Evolutionary conservation across 805 yeast genomes (phyloP).

Genomic region (Hermanozyma aechmeae): DNA sequence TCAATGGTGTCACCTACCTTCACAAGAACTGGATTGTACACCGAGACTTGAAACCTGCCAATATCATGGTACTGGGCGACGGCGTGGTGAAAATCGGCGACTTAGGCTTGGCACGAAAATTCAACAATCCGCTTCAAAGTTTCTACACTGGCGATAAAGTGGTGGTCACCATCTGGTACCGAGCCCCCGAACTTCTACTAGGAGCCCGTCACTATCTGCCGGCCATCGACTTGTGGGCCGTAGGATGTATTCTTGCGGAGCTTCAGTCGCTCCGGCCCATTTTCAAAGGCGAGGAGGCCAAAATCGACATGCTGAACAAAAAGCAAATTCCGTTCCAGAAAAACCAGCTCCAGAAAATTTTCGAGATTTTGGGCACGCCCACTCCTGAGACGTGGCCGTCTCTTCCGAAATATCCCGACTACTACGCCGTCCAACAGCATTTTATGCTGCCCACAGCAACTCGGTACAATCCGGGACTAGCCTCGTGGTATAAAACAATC

Average conservation of each 20-base stretch:
- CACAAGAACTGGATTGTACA: conserved; percentile 97
- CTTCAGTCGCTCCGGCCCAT: conserved; percentile 81
- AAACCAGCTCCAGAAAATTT: conserved; percentile 81
- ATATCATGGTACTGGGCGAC: conserved; percentile 84
- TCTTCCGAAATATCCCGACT: conserved; percentile 78
- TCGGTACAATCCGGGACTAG: conserved; percentile 55
- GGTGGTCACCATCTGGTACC: conserved; percentile 93
- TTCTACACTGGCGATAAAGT: conserved; percentile 89
- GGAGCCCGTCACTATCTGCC: conserved; percentile 92
- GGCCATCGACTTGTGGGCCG: conserved; percentile 91
- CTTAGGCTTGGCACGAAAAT: conserved; percentile 82
- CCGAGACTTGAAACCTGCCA: conserved; percentile 94
- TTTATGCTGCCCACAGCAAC: conserved; percentile 34
- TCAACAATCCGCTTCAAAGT: conserved; percentile 79
- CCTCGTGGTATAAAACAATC: conserved; percentile 78
- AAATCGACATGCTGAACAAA: conserved; percentile 71
- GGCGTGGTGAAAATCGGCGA: conserved; percentile 97
- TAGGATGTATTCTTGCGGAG: conserved; percentile 92
- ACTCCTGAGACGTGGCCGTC: conserved; percentile 70
- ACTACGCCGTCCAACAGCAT: conserved; percentile 38
- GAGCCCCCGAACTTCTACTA: conserved; percentile 86
- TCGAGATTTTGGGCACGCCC: conserved; percentile 93
- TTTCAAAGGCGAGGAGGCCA: conserved; percentile 96
- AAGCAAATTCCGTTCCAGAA: conserved; percentile 91
- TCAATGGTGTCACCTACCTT: conserved; percentile 82